Evolutionary conservation across 495 filamentous ascomycete species (phyloP), one percentile per base, ranked within the genome.

Genomic region (Aspergillus ostianus): DNA sequence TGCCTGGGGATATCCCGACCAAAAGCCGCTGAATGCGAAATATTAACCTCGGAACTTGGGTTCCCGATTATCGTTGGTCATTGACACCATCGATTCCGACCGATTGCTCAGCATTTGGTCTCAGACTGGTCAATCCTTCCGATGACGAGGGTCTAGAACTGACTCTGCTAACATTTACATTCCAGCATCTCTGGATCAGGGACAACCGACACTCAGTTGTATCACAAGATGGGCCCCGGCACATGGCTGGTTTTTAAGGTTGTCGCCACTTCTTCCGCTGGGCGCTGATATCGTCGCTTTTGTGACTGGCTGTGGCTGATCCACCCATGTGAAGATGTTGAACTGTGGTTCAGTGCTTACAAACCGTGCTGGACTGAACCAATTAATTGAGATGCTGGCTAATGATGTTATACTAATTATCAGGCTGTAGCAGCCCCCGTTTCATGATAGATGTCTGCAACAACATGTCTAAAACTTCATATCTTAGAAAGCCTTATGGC

Each of bases 21-120:
- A 48, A 47, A 56, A 56, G 52, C 52, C 56, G 51, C 49, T 15
- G 13, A 44, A 50, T 47, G 45, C 23, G 51, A 59, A 26, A 46
- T 49, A 41, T 13, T 41, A 12, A 55, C 61, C 61, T 64, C 61
- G 61, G 61, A 60, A 60, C 49, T 51, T 64, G 44, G 23, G 32
- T 54, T 59, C 44, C 56, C 55, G 54, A 21, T 46, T 19, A 48
- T 26, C 44, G 30, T 29, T 12, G 15, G 36, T 19, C 8, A 41
- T 41, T 41, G 36, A 5, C 36, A 41, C 36, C 36, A 41, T 15
- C 29, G 36, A 41, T 17, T 41, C 36, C 36, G 10, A 32, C 2
- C 1, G 36, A 41, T 41, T 41, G 36, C 36, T 41, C 36, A 41
- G 36, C 36, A 41, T 41, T 41, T 13, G 36, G 13, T 41, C 36